phyloP scores from a whole-genome alignment of 2,329 filamentous ascomycete genomes.

The Aspergillus quadrilineatus region DNA sequence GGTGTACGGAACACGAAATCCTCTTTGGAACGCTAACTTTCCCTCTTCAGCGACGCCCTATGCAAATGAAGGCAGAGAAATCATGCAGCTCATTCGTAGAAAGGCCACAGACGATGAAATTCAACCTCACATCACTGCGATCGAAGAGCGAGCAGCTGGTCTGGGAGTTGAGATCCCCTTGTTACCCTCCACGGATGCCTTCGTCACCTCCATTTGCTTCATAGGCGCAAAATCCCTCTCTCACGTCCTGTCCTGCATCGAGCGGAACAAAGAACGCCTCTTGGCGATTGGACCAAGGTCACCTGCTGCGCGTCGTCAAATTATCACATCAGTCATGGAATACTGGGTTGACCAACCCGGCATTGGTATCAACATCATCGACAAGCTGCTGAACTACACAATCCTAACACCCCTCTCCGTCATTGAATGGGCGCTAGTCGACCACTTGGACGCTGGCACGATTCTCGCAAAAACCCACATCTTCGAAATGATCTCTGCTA shows the following conservation, averaged over 20 bases:
- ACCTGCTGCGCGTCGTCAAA: slow-evolving; percentile 76
- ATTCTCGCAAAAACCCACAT: slow-evolving; percentile 72
- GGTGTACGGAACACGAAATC: background rate
- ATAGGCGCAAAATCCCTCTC: slow-evolving; percentile 94
- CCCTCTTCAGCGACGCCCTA: slow-evolving; percentile 68
- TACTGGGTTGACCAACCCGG: slow-evolving; percentile 95
- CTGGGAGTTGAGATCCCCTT: slow-evolving; percentile 70
- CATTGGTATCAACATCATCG: slow-evolving; percentile 85
- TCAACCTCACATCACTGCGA: slow-evolving; percentile 74
- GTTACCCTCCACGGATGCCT: slow-evolving; percentile 86
- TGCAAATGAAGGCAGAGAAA: slow-evolving; percentile 76
- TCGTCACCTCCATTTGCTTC: slow-evolving; percentile 89
- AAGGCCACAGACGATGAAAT: slow-evolving; percentile 86
- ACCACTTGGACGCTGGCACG: slow-evolving; percentile 63
- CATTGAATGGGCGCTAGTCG: slow-evolving; percentile 82
- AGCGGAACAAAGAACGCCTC: slow-evolving; percentile 87
- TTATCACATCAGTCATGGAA: slow-evolving; percentile 82
- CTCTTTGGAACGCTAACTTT: slow-evolving; percentile 16
- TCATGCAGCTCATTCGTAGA: slow-evolving; percentile 74
- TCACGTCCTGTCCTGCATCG: slow-evolving; percentile 92
- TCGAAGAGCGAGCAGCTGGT: slow-evolving; percentile 74
- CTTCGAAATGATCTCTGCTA: slow-evolving; percentile 87
- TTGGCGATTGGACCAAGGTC: slow-evolving; percentile 74
- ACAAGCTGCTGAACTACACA: slow-evolving; percentile 96
- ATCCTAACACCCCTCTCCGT: slow-evolving; percentile 85